phyloP scores from a whole-genome alignment of 2,329 filamentous ascomycete genomes.

The Penicillium sp. region DNA sequence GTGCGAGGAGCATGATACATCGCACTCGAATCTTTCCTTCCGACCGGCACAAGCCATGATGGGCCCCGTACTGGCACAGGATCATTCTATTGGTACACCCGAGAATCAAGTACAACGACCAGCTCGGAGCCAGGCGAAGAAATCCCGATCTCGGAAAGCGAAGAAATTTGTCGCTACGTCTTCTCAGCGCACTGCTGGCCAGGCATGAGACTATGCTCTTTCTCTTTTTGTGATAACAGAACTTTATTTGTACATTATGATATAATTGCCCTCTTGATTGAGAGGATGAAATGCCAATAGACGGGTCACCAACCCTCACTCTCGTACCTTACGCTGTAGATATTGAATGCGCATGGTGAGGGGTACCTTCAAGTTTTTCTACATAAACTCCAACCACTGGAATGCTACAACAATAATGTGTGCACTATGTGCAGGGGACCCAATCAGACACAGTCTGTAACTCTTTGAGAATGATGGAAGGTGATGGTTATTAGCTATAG shows the following conservation, averaged over 20 bases:
- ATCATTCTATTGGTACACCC: not conserved
- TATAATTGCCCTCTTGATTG: conserved; percentile 11
- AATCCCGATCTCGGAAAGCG: conserved; percentile 3
- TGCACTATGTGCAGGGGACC: not conserved
- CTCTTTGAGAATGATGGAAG: too few species aligned
- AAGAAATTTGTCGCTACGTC: not conserved
- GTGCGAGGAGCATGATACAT: conserved; percentile 5
- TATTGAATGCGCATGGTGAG: not conserved
- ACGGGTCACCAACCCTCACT: not conserved
- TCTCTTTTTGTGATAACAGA: conserved; percentile 2
- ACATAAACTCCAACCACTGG: not conserved
- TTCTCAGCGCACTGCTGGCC: conserved; percentile 9
- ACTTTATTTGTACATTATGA: conserved; percentile 25
- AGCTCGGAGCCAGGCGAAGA: not conserved
- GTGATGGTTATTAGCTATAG: too few species aligned
- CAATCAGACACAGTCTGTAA: too few species aligned
- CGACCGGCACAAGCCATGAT: conserved; percentile 10
- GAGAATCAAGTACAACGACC: not conserved
- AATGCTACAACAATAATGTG: too few species aligned
- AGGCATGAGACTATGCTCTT: conserved; percentile 6
- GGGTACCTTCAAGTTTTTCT: not conserved
- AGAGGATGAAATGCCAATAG: conserved; percentile 18
- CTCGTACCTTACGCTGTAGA: not conserved
- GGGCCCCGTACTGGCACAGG: not conserved
- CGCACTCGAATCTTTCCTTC: conserved; percentile 7